Evolutionary conservation across 2,329 filamentous ascomycete genomes (phyloP), one percentile per base, ranked within the genome.

Genomic region (Pseudopithomyces maydicus): DNA sequence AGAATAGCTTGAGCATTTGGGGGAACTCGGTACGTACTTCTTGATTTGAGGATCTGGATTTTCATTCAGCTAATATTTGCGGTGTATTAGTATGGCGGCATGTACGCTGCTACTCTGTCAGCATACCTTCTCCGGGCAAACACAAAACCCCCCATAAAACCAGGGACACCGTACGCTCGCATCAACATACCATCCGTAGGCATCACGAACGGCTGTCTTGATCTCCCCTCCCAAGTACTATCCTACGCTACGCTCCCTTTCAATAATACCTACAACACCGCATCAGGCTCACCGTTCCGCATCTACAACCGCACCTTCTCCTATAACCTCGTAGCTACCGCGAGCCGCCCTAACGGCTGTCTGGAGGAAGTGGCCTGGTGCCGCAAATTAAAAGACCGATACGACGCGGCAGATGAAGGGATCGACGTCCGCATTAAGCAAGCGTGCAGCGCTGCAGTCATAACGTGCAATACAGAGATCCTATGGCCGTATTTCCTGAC

Each of bases 81-180:
- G 4, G n/a, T 8, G 32, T 2, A 39, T 3, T 32, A 49, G 42
- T 58, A 58, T 20, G 84, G 83, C 17, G 82, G 83, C 14, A 2
- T 82, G 60, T 85, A 82, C 63, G 81, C 80, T 0, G 82, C 84
- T 0, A 79, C 79, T 23, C 83, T 84, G 56, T 78, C 79, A 20
- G 70, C 74, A 8, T 82, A 83, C 65, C 81, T 86, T 62, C 71
- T 84, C 55, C 65, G 77, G 11, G 80, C 85, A 65, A 86, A 86
- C 61, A 73, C 75, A 4, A 69, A 70, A 12, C 84, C 86, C 55
- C 23, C 23, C n/a, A 38, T 48, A 29, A 35, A 48, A 12, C 22
- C 44, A 14, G 32, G 67, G 66, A 45, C 68, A 67, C 57, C 62
- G 61, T 47, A 63, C 66, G 15, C 55, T 58, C 54, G 11, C n/a